Percentiles rank a stretch among this genome's conserved stretches.
Conservation (phyloP, 192 early-diverging fungal species). For the Piromyces sp. region DNA sequence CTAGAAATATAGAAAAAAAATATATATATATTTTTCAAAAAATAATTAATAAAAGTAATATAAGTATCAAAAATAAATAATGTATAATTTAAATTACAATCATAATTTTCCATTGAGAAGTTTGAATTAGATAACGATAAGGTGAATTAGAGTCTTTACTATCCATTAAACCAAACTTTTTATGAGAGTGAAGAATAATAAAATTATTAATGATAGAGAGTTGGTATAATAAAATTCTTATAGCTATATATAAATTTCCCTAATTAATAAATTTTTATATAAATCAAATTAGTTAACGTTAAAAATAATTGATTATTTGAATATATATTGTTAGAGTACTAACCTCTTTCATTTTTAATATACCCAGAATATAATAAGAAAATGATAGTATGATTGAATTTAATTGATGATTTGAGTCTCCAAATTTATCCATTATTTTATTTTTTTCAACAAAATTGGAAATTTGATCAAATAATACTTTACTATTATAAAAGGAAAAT, state of each 20-base stretch:
- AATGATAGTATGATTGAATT: neutral
- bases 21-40: no score
- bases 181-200: neutral
- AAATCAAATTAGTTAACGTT: no score
- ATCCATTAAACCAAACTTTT: neutral
- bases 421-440: neutral
- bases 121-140: neutral
- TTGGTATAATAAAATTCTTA: neutral
- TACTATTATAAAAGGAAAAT: neutral
- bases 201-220: neutral
- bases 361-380: neutral
- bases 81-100: neutral
- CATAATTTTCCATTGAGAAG: neutral
- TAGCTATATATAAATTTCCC: neutral
- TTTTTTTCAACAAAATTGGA: neutral
- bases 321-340: no score
- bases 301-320: no score
- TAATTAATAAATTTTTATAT: neutral
- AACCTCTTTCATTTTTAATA: neutral
- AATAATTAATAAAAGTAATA: no score
- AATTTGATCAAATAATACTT: neutral
- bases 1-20: neutral
- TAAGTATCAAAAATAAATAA: no score
- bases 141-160: neutral
- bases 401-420: neutral